Percentiles rank a stretch among this genome's conserved stretches.
Evolutionary conservation across 352 stramenopile species (phyloP).

Genomic region (Thalassiosira livingstoniorum): DNA sequence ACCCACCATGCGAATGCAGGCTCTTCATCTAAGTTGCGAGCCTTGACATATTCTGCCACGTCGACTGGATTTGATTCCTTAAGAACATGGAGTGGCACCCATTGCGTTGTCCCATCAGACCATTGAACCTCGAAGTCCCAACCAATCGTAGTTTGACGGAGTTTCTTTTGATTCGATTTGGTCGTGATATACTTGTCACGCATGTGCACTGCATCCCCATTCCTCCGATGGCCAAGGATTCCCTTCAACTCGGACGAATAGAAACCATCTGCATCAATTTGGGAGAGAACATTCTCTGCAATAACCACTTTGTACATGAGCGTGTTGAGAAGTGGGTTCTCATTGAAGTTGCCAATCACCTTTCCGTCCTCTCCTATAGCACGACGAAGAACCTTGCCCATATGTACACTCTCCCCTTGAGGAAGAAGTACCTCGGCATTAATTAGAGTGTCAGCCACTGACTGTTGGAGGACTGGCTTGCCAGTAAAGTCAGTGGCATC

Average conservation of each 20-base stretch:
- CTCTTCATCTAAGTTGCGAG: conserved; percentile 33
- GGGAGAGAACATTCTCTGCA: conserved; percentile 13
- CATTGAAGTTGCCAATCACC: neutral
- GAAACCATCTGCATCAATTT: neutral
- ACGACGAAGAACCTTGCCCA: conserved; percentile 5
- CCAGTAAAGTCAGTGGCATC: conserved; percentile 27
- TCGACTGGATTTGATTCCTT: conserved; percentile 44
- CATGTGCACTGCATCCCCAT: neutral
- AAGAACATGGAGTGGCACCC: neutral
- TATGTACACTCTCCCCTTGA: neutral
- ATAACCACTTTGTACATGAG: conserved; percentile 21
- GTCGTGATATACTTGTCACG: neutral
- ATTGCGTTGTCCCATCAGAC: neutral
- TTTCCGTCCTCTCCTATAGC: neutral
- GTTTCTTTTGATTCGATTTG: neutral
- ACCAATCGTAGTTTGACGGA: neutral
- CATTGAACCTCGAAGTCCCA: neutral
- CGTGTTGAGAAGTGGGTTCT: conserved; percentile 18
- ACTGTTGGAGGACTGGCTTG: conserved; percentile 36
- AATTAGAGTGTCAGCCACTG: conserved; percentile 23
- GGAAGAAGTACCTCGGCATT: conserved; percentile 28
- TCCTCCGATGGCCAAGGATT: neutral
- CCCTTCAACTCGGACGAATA: neutral
- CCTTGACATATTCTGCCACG: conserved; percentile 44
- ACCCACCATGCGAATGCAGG: conserved; percentile 45